Evolutionary conservation across 352 stramenopile genomes (phyloP), one percentile per base, ranked within the genome.

Genomic region (Phytophthora tubulina): DNA sequence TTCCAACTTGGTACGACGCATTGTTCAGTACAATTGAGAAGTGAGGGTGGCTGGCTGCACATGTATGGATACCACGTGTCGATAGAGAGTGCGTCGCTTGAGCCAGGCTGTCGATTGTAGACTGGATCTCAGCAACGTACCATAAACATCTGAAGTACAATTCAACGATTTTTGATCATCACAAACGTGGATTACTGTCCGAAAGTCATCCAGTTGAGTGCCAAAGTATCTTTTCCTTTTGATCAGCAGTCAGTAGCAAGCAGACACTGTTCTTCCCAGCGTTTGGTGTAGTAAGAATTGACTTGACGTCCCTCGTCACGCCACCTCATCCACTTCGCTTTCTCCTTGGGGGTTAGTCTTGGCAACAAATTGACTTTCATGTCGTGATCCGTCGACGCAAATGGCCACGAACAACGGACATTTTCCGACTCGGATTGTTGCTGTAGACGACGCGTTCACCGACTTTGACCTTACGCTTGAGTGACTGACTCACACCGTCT

Each of bases 281-380:
- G 75, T 21, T 71, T 27, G 46, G 81, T 85, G 52, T 84, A 89
- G 63, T 89, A 86, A 44, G 69, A 8, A 44, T 82, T 85, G 51
- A 86, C 44, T 0, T 56, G 53, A 6, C 79, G 67, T 3, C 81
- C 76, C 3, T 31, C 66, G 10, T 68, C 57, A 14, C 77, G 67
- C 27, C 73, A 42, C 1, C 11, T 42, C 3, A 65, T 38, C 54
- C 63, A 72, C 10, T 64, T 21, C 21, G 46, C 46, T 35, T 30
- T 8, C 27, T 52, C 46, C 8, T 21, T 21, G 21, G 21, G 21
- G 21, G 17, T 36, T 9, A 77, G 58, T 17, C 32, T 17, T 35
- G 68, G 76, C 17, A 76, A 75, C 41, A 85, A 42, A 31, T 85
- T 75, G 31, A 65, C 48, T 31, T 41, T 49, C 45, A 77, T 67